A percentile compares a stretch with the other conserved stretches of the same genome.
Conservation (phyloP, 2,329 filamentous ascomycete species). For the Fusarium sp. region DNA sequence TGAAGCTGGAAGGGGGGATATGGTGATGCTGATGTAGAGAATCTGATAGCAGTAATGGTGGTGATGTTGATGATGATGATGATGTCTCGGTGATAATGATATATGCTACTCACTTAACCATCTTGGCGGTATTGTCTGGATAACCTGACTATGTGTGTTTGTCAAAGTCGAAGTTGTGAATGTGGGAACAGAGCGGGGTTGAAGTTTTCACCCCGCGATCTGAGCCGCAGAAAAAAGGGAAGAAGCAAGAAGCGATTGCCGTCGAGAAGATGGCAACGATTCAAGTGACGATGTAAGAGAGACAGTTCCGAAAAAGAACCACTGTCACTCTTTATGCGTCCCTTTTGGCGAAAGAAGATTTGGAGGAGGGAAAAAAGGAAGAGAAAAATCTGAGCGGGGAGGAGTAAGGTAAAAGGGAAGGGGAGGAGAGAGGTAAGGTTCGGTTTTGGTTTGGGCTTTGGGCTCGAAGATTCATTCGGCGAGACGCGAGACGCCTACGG, state of each 20-base stretch:
- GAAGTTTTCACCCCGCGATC: slow-evolving; percentile 59
- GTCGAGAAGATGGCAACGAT: slow-evolving; percentile 45
- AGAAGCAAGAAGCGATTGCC: slow-evolving; percentile 50
- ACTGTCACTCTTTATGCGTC: slow-evolving; percentile 59
- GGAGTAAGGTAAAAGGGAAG: slow-evolving; percentile 40
- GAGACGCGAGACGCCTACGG: slow-evolving; percentile 21
- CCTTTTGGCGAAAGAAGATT: slow-evolving; percentile 51
- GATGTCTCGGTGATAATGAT: neutral
- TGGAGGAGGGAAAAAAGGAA: slow-evolving; percentile 38
- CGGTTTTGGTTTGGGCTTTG: slow-evolving; percentile 1
- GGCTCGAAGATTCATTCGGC: slow-evolving; percentile 45
- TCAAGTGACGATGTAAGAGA: slow-evolving; percentile 55
- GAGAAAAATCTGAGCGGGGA: slow-evolving; percentile 49
- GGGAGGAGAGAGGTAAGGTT: slow-evolving; percentile 45
- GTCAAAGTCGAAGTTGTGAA: slow-evolving; percentile 54
- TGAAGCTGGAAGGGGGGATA: slow-evolving; percentile 19
- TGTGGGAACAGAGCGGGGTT: slow-evolving; percentile 61
- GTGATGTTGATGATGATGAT: slow-evolving; percentile 13
- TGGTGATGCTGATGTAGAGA: neutral
- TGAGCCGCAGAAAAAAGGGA: slow-evolving; percentile 45
- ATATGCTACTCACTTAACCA: slow-evolving; percentile 92
- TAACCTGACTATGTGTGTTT: slow-evolving; percentile 57
- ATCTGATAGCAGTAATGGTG: slow-evolving; percentile 7
- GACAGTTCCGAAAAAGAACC: slow-evolving; percentile 55
- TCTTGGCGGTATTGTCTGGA: slow-evolving; percentile 85